Evolutionary conservation across 352 stramenopile genomes (phyloP), one percentile per base, ranked within the genome.

Genomic region (Phytophthora litchii): DNA sequence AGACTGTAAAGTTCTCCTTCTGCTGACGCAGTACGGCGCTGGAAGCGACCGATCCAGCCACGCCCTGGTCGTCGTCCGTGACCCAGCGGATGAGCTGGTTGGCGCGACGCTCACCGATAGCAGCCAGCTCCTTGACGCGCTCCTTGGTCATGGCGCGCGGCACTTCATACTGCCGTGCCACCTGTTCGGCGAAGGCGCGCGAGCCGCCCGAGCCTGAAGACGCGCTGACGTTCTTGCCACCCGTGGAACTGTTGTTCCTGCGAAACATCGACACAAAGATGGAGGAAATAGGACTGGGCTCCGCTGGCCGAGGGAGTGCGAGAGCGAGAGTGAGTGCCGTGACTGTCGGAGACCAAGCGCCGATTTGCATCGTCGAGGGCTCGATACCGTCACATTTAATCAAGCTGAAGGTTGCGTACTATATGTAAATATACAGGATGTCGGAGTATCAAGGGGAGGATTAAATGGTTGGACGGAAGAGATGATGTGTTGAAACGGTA

Each of bases 1-100:
- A 91, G 55, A 91, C 76, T 31, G 75, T 72, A 66, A 88, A 91
- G 63, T 89, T 91, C 31, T 90, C 83, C 25, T 88, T 89, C 47
- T 92, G 80, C 49, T 90, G 75, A 8, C 86, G 70, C 43, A 93
- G 45, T 20, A 84, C 74, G 47, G 70, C 72, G 25, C 53, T 57
- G 19, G 59, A 48, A 21, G 70, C 54, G 14, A 66, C 62, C 12
- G 58, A 70, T 16, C 67, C 67, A 13, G 67, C 55, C 20, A 72
- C 64, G 17, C 47, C 62, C 19, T 83, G 77, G 61, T 88, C 79
- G 47, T 89, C 78, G 52, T 85, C 76, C 54, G 74, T 83, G 3
- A 89, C 62, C 63, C 77, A 87, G 19, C 74, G 73, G 51, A 90
- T 79, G 61, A 92, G 75, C 58, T 82, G 67, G 27, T 83, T 81